Evolutionary conservation across 352 stramenopile genomes (phyloP), one percentile per base, ranked within the genome.

Genomic region (Aphanomyces euteiches): DNA sequence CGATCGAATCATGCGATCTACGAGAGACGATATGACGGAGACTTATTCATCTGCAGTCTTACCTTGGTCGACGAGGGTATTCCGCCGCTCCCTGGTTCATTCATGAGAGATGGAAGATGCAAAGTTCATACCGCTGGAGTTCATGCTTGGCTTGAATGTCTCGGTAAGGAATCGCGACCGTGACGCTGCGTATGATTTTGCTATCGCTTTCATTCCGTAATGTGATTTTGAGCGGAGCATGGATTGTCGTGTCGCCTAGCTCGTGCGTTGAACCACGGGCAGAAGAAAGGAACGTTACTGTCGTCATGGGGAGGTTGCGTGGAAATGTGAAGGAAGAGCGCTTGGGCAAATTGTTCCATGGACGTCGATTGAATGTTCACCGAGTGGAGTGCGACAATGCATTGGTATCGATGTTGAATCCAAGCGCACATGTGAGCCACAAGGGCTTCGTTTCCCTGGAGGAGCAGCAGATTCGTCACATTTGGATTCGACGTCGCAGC

Each of bases 341-440:
- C 39, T 40, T 63, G 53, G 28, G 64, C 64, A 34, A 70, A 70
- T 37, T 45, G 36, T 37, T 70, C 64, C 64, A 70, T 70, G 36
- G 17, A 70, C 0, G 61, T n/a, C 8, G 64, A 70, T 21, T 58
- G 53, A 21, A 92, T 79, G 50, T 75, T 75, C 66, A 88, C 74
- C n/a, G 75, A 72, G 43, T 79, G 76, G 7, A 75, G 77, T 53
- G 71, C 77, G 40, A 92, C 81, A 6, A 92, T 73, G 58, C 84
- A 90, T 70, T 92, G 84, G 70, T 89, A 92, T 72, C 79, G 80
- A 28, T 76, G 82, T 72, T 92, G 84, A 56, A 92, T 56, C 84
- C 84, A 92, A 15, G 74, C 78, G 56, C 84, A 88, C 12, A 78
- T 70, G 74, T 78, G 83, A 8, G 68, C 65, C 19, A 92, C 59